Base-by-base conservation (phyloP, 345 rosid species). In the Citrus sp. region DNA sequence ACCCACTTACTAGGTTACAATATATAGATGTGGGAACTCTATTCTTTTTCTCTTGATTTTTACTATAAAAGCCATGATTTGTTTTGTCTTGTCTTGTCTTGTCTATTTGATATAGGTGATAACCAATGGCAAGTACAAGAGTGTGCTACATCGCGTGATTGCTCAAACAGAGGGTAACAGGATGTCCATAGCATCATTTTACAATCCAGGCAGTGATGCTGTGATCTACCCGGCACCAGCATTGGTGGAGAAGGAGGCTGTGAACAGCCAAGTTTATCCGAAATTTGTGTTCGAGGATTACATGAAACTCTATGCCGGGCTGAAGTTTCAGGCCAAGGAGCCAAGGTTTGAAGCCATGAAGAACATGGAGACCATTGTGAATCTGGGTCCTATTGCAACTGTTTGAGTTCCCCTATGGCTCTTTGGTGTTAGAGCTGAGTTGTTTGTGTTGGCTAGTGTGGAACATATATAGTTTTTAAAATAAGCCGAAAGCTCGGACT, bases 141-240 rank as follows among this genome's bases (percentile, higher is more conserved):
- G 99, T 78, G 80, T 92, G 49, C 9, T 86, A 86, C 99, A 95
- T 83, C 83, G 97, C 6, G 99, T 95, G 82, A 19, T 89, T 16
- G 92, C 94, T 4, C 93, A 93, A 65, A 78, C 86, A 3, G 92
- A 90, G 32, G 97, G 99, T 1, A 95, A 81, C 65, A 86, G 97
- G 77, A 93, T 92, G 99, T 95, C 99, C 4, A 34, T 95, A 4
- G 98, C 98, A 4, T 92, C 99, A 28, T 95, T 95, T 79, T 95
- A 93, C 85, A 93, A 95, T 83, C 98, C 99, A 1, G 94, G 96
- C 16, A 86, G 82, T 6, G 96, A 95, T 56, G 99, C 97, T 2
- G 77, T 91, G 28, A 92, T 95, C 70, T 89, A 63, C 66, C 99
- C 99, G 0, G 95, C 97, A 25, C 83, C 90, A 14, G 84, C 86